Conservation (phyloP, 148 eudicot genomes). For the Dysphania ambrosioides region DNA sequence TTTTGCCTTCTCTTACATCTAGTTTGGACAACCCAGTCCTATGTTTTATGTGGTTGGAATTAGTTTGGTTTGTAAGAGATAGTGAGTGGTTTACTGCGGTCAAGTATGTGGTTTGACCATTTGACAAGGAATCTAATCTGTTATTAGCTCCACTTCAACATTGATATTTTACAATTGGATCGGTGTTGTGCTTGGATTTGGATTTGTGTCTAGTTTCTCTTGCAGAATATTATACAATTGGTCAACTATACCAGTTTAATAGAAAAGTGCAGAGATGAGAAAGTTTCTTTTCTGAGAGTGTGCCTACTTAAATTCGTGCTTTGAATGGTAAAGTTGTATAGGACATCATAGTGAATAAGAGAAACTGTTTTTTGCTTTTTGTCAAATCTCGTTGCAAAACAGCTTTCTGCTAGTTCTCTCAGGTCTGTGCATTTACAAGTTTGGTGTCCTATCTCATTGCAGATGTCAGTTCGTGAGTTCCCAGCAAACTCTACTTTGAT, state of each 20-base stretch:
- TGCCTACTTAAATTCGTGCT: not conserved
- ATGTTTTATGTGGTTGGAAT: not conserved
- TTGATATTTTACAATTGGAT: not conserved
- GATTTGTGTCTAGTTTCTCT: not conserved
- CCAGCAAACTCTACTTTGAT: slow-evolving; percentile 59
- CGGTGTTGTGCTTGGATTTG: not conserved
- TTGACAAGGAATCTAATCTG: not conserved
- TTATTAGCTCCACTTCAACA: not conserved
- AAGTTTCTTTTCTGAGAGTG: not conserved
- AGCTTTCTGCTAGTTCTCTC: not conserved
- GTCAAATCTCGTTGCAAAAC: not conserved
- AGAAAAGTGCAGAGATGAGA: not conserved
- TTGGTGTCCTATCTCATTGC: slow-evolving; percentile 16
- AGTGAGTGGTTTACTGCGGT: not conserved
- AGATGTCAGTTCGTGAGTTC: slow-evolving; percentile 97
- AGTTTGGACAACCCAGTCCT: not conserved
- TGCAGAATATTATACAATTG: not conserved
- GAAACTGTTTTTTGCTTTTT: not conserved
- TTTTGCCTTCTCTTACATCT: not conserved
- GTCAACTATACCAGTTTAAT: not conserved
- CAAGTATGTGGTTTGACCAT: not conserved
- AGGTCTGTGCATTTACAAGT: not conserved
- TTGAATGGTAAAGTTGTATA: not conserved
- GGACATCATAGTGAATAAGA: not conserved
- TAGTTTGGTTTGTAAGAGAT: not conserved